These are phyloP conservation scores for Syncephalastrum contaminatum DNA, from an alignment of 371 early-diverging fungal species.

Conservation along the genomic window DNA sequence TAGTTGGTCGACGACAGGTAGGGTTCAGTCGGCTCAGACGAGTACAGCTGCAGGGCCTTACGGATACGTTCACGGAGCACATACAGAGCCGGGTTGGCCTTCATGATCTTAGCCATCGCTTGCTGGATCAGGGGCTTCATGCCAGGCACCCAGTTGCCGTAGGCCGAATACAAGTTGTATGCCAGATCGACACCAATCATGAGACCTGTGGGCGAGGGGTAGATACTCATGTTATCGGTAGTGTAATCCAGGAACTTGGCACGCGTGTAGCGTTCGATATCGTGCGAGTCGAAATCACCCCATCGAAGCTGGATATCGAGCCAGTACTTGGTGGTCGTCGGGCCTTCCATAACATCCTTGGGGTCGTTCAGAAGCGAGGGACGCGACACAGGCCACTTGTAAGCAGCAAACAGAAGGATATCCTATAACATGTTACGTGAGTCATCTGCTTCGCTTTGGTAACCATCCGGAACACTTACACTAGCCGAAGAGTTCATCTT, in stretches of 20 bases:
- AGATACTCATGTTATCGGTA: conserved; percentile 97
- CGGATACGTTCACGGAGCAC: conserved; percentile 98
- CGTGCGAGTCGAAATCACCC: conserved; percentile 99
- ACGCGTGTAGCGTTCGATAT: conserved; percentile 97
- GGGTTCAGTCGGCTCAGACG: conserved; percentile 98
- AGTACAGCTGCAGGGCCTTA: conserved; percentile 97
- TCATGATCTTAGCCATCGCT: conserved; percentile 98
- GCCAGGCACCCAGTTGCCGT: conserved; percentile 98
- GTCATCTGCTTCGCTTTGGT: not conserved
- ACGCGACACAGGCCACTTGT: conserved; percentile 96
- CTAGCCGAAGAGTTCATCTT: conserved; percentile 88
- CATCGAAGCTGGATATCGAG: conserved; percentile 98
- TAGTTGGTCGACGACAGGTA: conserved; percentile 96
- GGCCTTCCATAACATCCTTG: conserved; percentile 92
- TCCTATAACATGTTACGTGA: conserved; percentile 63
- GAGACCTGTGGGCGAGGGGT: conserved; percentile 96
- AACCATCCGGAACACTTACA: conserved; percentile 10
- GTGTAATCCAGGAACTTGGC: conserved; percentile 98
- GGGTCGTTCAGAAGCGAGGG: conserved; percentile 91
- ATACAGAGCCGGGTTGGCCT: conserved; percentile 96
- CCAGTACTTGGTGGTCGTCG: conserved; percentile 97
- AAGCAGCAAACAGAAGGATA: conserved; percentile 94
- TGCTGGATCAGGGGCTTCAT: conserved; percentile 97
- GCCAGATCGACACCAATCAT: conserved; percentile 98
- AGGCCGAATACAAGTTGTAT: conserved; percentile 90